These are phyloP conservation scores for Fusarium xyrophilum DNA, from an alignment of 2,329 filamentous ascomycete species.

Conservation along the genomic window DNA sequence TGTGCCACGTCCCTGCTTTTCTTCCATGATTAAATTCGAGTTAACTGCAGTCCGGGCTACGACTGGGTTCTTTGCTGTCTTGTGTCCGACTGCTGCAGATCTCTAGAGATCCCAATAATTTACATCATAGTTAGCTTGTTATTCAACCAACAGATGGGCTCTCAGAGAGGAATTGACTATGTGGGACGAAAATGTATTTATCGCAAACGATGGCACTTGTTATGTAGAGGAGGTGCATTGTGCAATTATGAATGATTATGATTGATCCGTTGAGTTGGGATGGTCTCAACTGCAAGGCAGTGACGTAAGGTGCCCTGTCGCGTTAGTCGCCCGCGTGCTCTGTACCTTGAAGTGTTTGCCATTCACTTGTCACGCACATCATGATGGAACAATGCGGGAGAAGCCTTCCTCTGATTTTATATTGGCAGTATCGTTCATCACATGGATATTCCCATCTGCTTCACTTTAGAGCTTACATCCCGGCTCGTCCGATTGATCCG, in stretches of 20 bases:
- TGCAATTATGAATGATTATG: background rate
- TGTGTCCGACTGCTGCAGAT: background rate
- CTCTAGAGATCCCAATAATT: background rate
- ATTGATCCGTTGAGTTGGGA: background rate
- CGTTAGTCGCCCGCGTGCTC: background rate
- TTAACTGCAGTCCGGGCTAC: background rate
- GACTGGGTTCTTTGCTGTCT: background rate
- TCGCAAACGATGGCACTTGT: background rate
- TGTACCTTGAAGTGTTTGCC: background rate
- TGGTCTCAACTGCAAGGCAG: background rate
- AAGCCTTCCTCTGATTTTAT: background rate
- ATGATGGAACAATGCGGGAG: background rate
- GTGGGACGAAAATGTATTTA: background rate
- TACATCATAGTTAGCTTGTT: background rate
- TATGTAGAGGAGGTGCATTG: background rate
- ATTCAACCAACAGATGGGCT: background rate
- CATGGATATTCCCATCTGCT: background rate
- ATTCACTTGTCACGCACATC: background rate
- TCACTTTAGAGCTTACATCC: background rate
- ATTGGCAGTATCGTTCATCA: background rate
- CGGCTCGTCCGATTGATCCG: slow-evolving; percentile 17
- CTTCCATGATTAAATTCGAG: background rate
- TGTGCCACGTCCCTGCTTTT: slow-evolving; percentile 12
- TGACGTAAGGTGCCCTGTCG: background rate
- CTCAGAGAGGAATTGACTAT: background rate